Evolutionary conservation across 306 rosid genomes (phyloP), one percentile per base, ranked within the genome.

Genomic region (Aeschynomene evenia): DNA sequence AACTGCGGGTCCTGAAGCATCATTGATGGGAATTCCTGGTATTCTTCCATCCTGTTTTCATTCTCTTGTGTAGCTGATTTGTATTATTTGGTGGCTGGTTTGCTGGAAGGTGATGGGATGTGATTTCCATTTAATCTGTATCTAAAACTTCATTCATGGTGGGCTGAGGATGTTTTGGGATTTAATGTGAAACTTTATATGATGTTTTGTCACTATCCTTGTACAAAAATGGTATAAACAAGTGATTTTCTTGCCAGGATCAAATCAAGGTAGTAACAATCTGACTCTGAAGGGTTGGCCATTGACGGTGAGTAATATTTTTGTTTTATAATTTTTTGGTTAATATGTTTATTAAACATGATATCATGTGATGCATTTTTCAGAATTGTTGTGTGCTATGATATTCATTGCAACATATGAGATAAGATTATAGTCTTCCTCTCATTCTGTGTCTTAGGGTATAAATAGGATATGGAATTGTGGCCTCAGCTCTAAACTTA

Each of bases 261-360:
- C 96, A 23, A 95, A 95, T 82, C 99, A 95, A 86, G 96, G 96
- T 60, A 77, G 91, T 79, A 95, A 77, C 79, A 95, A 89, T 79
- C 85, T 95, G 91, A 95, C 99, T 58, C 73, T 95, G 61, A 95
- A 91, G 83, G 99, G 99, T 58, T 95, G 99, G 99, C 99, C 99
- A 0, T 91, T 95, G 56, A 91, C 97, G 0, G 99, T 95, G 83
- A 70, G 99, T 76, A 42, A 46, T 73, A 49, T 45, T 43, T 23
- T 67, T 51, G 15, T 20, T 43, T 68, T 60, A 11, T 55, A 8
- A 20, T 51, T 68, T 73, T 53, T 21, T 34, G 42, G 40, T 36
- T 19, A 60, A 33, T 49, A 23, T 59, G 11, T 63, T n/a, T 3
- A n/a, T 57, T 13, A 39, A 55, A 26, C 18, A 18, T 34, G n/a